phyloP scores from a whole-genome alignment of 306 rosid genomes.

The Quercus rubra region DNA sequence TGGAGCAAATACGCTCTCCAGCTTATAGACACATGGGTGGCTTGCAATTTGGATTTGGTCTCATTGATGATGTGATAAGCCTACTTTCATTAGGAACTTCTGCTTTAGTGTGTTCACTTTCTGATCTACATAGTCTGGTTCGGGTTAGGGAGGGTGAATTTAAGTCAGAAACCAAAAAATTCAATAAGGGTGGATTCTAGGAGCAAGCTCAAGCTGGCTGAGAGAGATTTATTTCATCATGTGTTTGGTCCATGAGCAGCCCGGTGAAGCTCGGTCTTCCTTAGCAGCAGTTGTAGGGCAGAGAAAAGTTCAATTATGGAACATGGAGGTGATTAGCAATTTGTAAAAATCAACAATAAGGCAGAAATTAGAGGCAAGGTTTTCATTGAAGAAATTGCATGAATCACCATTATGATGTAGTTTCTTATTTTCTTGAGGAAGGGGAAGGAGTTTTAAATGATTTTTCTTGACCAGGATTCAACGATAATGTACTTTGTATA shows the following conservation, averaged over 20 bases:
- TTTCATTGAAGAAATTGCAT: conserved; percentile 65
- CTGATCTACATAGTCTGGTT: conserved; percentile 57
- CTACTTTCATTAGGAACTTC: conserved; percentile 50
- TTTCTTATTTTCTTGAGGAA: neutral
- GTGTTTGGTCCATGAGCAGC: conserved; percentile 91
- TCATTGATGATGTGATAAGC: conserved; percentile 53
- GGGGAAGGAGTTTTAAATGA: neutral
- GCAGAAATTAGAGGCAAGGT: conserved; percentile 38
- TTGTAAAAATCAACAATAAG: conserved; percentile 33
- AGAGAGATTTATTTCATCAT: conserved; percentile 61
- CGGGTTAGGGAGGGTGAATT: conserved; percentile 56
- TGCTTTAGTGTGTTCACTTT: conserved; percentile 60
- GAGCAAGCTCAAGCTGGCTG: conserved; percentile 59
- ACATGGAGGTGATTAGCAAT: conserved; percentile 30
- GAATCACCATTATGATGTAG: neutral
- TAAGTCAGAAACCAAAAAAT: conserved; percentile 50
- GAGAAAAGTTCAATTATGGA: conserved; percentile 60
- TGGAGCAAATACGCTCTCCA: conserved; percentile 77
- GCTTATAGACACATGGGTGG: conserved; percentile 67
- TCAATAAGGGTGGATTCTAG: conserved; percentile 38
- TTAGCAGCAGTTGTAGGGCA: conserved; percentile 52
- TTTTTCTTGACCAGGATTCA: neutral
- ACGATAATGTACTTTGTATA: neutral
- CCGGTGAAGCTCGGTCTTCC: conserved; percentile 68
- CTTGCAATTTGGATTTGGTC: conserved; percentile 58